phyloP scores from a whole-genome alignment of 2,329 filamentous ascomycete species.

The Thielaviopsis euricoi region DNA sequence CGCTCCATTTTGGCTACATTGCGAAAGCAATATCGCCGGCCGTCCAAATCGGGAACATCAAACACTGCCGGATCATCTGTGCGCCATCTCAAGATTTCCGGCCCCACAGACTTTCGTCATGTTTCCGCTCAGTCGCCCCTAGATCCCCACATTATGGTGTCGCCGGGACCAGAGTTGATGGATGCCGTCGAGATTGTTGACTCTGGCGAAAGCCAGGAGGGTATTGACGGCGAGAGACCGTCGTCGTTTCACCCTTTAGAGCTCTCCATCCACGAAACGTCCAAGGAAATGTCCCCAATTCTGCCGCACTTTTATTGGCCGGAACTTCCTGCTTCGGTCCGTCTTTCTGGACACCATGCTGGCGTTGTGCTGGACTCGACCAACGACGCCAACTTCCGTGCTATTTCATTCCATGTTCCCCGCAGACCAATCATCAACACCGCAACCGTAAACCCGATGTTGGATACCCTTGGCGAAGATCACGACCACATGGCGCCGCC shows the following conservation, averaged over 20 bases:
- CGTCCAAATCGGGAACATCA: neutral
- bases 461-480: constrained; percentile 14
- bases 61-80: constrained; percentile 16
- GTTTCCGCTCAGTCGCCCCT: constrained; percentile 11
- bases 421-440: constrained; percentile 25
- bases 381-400: neutral
- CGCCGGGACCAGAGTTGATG: neutral
- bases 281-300: constrained; percentile 37
- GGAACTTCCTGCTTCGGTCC: neutral
- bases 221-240: constrained; percentile 16
- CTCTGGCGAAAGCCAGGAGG: neutral
- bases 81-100: constrained; percentile 37
- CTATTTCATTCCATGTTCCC: constrained; percentile 39
- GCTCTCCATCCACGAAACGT: constrained; percentile 30
- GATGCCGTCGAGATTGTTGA: neutral
- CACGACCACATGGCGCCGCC: constrained; percentile 13
- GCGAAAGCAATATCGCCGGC: constrained; percentile 17
- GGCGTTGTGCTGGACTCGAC: constrained; percentile 1
- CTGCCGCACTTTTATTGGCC: constrained; percentile 32
- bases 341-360: constrained; percentile 5
- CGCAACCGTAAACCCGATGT: constrained; percentile 14
- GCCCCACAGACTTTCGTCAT: constrained; percentile 44
- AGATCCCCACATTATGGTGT: constrained; percentile 12
- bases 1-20: constrained; percentile 19
- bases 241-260: constrained; percentile 37